Evolutionary conservation across 352 stramenopile species (phyloP), one percentile per base, ranked within the genome.

Genomic region (Phytopythium aichiense): DNA sequence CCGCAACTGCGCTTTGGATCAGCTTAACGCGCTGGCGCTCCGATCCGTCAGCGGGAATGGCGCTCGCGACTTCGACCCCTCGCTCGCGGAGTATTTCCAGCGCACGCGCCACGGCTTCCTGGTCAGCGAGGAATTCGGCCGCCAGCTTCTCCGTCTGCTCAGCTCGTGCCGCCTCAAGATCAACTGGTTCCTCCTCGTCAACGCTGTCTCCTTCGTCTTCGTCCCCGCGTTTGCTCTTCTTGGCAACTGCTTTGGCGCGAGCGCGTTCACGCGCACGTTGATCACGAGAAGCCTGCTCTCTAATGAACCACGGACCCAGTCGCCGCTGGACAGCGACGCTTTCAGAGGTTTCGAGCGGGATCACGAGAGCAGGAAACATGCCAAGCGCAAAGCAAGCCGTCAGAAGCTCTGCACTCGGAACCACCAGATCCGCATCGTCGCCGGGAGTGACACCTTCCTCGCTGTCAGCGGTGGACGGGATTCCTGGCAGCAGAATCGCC

Each of bases 331-430:
- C 40, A 6, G 40, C 40, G 13, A 60, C 38, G 0, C 74, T 68
- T 56, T 87, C 78, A 0, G 67, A 59, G 3, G 72, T 43, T 2
- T 58, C 51, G 5, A 87, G 40, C 4, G 83, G 69, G 23, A 90
- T 35, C 16, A 88, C 78, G n/a, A 87, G 58, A 7, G 73, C 61
- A 25, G 83, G 80, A 43, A 87, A 82, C 22, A 88, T n/a, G 25
- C 76, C 60, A 2, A 66, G 59, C 56, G 74, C 58, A 20, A 88
- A 83, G 49, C 73, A 86, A 7, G 55, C 51, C 25, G 68, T 63
- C 9, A 92, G 53, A 12, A 83, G 63, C 37, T 79, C 63, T 22
- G 61, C 28, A 1, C 60, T 78, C 22, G 80, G 80, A 4, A 89
- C 25, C 8, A 42, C 43, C 9, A 65, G 59, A 2, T 62, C 60